Evolutionary conservation across 2,329 filamentous ascomycete genomes (phyloP), one percentile per base, ranked within the genome.

Genomic region (Cladorrhinum sp.): DNA sequence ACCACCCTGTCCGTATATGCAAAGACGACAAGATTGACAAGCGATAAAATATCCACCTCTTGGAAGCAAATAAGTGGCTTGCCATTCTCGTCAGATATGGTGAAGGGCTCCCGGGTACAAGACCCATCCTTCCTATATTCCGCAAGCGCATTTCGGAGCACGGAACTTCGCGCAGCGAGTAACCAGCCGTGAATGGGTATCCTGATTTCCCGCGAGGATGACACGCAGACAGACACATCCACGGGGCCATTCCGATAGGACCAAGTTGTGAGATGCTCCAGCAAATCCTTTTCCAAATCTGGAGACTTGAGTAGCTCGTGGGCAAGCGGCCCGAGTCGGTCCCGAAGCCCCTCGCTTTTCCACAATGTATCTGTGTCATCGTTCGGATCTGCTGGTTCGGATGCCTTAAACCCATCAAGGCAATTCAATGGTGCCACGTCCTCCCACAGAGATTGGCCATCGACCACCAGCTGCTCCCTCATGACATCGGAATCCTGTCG

Each of bases 121-220:
- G 76, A 77, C 18, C 84, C 84, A 1, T 75, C 76, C 16, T 80
- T 76, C 18, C 83, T 81, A 66, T 86, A 84, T 59, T 84, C 77
- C 21, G 82, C 74, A 53, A 96, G 76, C 5, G 81, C 85, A 63
- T 80, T 75, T 60, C 90, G 81, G 12, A 98, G 72, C 1, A 89
- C 75, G 3, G 84, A 75, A 69, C 92, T 96, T 66, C 95, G 84
- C 12, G 85, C 90, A 16, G 86, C 80, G 8, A 98, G 74, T 4
- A 97, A 78, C 78, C 94, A 96, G 33, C 88, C 85, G 70, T 99
- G 94, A 9, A 91, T 82, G 0, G 95, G 94, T 50, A 99, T 86
- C 52, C 79, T 80, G 23, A 93, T 74, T 3, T 91, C 84, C 0
- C 90, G 92, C 1, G 79, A 74, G 0, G 83, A 85, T 1, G 87